Evolutionary conservation across 2,329 filamentous ascomycete species (phyloP), one percentile per base, ranked within the genome.

Genomic region (Endoconidiophora polonica): DNA sequence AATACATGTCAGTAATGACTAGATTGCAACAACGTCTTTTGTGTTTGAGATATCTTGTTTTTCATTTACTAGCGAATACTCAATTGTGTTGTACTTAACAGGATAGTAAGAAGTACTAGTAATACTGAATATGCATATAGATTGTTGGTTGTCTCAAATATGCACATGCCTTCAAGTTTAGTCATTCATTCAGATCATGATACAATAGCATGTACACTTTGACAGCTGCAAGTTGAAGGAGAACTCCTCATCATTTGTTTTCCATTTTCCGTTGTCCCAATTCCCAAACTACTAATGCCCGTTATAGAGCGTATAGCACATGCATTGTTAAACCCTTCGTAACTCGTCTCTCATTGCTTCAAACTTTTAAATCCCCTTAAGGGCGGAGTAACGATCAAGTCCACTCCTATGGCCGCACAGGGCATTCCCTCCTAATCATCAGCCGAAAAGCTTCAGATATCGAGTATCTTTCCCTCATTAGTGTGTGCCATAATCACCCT

Each of bases 391-490:
- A 87, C 86, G 81, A 72, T 90, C 65, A 93, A 90, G 86, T 86
- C 77, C 77, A 82, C 71, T 80, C 83, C 81, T 76, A 74, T 76
- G 76, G 41, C 72, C 79, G 74, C 79, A 91, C 88, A 95, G 87
- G 90, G 90, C 90, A 87, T 95, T 96, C 90, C 87, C 88, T 86
- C 81, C 68, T 66, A 53, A 45, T 55, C 48, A 18, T 18, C 36
- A 56, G 46, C 44, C 50, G 54, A 55, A 50, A 55, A 52, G 55
- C 53, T 56, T 52, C 44, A 54, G 50, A 55, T 52, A 58, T 66
- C 65, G 76, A 86, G 82, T 94, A 87, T 96, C 90, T 96, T 96
- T 96, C 90, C 90, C 87, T 95, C 88, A 83, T 95, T 74, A 95
- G 87, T 82, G 79, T 81, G 72, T 68, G 73, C 73, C 77, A 77